A percentile compares a stretch with the other conserved stretches of the same genome.
Conservation (phyloP, 805 yeast genomes). For the Saccharomycopsis sp. region DNA sequence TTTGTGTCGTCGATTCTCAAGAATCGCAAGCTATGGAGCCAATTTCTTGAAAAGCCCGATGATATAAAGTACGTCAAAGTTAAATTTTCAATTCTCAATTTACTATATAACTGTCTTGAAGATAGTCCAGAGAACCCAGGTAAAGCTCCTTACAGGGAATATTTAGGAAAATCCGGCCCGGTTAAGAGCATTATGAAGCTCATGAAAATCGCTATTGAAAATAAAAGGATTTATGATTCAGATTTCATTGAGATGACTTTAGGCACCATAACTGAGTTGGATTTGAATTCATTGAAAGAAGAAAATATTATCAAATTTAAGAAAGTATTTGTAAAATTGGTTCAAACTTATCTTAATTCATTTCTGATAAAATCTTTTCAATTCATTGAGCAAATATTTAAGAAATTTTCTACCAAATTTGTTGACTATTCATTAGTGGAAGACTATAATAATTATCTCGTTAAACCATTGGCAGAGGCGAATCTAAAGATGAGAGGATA, state of each 20-base stretch:
- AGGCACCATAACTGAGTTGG: conserved; percentile 4
- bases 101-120: conserved; percentile 7
- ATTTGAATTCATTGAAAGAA: conserved; percentile 6
- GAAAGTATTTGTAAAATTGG: conserved; percentile 4
- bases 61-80: conserved; percentile 11
- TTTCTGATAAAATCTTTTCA: conserved; percentile 2
- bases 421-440: no score
- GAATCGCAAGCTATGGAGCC: conserved; percentile 10
- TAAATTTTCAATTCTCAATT: conserved; percentile 6
- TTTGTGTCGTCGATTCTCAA: conserved; percentile 1
- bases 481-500: no score
- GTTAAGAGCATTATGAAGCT: conserved; percentile 16
- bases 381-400: not conserved
- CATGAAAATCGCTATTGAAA: conserved; percentile 3
- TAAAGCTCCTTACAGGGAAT: not conserved
- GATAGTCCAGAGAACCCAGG: no score
- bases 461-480: no score
- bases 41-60: conserved; percentile 2
- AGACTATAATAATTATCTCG: no score
- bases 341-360: conserved; percentile 2
- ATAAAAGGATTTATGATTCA: not conserved
- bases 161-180: conserved; percentile 2
- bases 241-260: conserved; percentile 6
- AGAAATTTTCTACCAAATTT: not conserved
- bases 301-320: conserved; percentile 13